Evolutionary conservation across 371 early-diverging fungal genomes (phyloP).

Genomic region (Rhizopus sp.): DNA sequence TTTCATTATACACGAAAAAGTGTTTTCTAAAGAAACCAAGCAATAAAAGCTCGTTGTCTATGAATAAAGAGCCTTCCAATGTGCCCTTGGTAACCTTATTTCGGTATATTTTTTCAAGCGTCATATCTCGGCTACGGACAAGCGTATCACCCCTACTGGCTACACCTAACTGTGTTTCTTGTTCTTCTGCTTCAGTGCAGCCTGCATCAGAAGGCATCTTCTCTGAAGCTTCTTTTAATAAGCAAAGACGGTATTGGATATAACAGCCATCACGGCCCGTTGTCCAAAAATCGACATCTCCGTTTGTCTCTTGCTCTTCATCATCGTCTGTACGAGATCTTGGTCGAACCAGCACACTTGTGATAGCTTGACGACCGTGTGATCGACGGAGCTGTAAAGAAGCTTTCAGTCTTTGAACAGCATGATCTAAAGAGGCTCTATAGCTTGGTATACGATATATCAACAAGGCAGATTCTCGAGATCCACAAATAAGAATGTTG

Average conservation of each 20-base stretch:
- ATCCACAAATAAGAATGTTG: constrained; percentile 58
- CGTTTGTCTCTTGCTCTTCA: constrained; percentile 30
- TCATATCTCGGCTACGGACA: constrained; percentile 29
- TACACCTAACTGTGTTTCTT: constrained; percentile 30
- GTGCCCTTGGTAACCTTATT: constrained; percentile 75
- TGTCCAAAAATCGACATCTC: constrained; percentile 56
- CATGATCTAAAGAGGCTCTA: background rate
- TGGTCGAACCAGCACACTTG: constrained; percentile 40
- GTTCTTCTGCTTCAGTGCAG: background rate
- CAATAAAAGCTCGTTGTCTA: constrained; percentile 60
- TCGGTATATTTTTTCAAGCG: constrained; percentile 58
- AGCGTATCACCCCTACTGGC: constrained; percentile 41
- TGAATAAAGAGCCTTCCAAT: constrained; percentile 60
- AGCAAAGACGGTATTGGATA: constrained; percentile 59
- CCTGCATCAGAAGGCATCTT: background rate
- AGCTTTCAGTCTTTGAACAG: constrained; percentile 21
- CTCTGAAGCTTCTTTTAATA: constrained; percentile 2
- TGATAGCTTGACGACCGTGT: constrained; percentile 58
- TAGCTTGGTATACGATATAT: constrained; percentile 48
- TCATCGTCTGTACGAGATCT: background rate
- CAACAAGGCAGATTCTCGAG: constrained; percentile 61
- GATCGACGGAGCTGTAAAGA: constrained; percentile 41
- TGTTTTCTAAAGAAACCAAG: constrained; percentile 73
- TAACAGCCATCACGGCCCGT: constrained; percentile 75
- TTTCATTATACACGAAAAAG: constrained; percentile 73